These are phyloP conservation scores for Colletotrichum caudatum DNA, from an alignment of 2,329 filamentous ascomycete species.

Conservation along the genomic window DNA sequence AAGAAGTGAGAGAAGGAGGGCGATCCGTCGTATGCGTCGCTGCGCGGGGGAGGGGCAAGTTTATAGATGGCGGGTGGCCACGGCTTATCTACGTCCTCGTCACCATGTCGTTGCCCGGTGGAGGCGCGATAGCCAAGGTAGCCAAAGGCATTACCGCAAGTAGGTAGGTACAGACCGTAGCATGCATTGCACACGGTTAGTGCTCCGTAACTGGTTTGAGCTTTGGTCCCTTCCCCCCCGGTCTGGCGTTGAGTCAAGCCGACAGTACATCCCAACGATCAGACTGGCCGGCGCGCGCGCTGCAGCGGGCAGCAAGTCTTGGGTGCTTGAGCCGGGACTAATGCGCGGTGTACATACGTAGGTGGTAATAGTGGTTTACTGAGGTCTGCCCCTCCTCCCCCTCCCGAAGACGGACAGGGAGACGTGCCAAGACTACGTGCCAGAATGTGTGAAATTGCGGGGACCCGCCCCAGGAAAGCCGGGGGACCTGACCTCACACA, in stretches of 20 bases:
- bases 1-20: background rate
- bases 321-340: slow-evolving; percentile 18
- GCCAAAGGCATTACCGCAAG: slow-evolving; percentile 5
- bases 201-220: slow-evolving; percentile 15
- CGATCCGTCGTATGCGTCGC: no score
- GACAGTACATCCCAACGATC: slow-evolving; percentile 14
- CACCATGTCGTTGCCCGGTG: slow-evolving; percentile 4
- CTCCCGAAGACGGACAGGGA: slow-evolving; percentile 1
- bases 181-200: background rate
- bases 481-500: slow-evolving; percentile 33
- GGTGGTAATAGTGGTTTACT: background rate
- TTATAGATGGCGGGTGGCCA: slow-evolving; percentile 42
- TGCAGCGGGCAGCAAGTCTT: background rate
- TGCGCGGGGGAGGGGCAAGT: slow-evolving; percentile 32
- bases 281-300: slow-evolving; percentile 16
- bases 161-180: no score
- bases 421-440: slow-evolving; percentile 34
- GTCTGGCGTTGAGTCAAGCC: slow-evolving; percentile 33
- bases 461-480: slow-evolving; percentile 24
- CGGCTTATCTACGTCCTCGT: slow-evolving; percentile 36
- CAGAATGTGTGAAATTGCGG: slow-evolving; percentile 30
- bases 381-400: background rate
- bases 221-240: slow-evolving; percentile 15
- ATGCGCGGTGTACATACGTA: background rate
- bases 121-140: slow-evolving; percentile 10